Evolutionary conservation across 2,329 filamentous ascomycete species (phyloP).

Genomic region (Chaetomium olivaceum): DNA sequence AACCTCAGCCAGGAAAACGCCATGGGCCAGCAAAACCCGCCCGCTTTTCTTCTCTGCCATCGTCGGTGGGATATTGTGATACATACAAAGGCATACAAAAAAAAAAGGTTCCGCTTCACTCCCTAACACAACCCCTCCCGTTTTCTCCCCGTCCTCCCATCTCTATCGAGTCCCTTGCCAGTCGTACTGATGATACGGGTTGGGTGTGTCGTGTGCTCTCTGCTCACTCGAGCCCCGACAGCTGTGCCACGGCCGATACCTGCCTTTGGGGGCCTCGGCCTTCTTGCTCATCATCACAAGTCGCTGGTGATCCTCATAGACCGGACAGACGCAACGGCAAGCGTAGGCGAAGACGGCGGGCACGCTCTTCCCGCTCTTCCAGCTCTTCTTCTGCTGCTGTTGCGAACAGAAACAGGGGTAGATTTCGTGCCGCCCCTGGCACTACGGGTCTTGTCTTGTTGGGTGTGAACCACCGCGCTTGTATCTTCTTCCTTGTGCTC

Average conservation of each 20-base stretch:
- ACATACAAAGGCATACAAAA: constrained; percentile 5
- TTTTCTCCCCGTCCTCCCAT: neutral
- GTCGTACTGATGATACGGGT: neutral
- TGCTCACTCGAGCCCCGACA: constrained; percentile 4
- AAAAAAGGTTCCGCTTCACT: neutral
- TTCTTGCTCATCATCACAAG: neutral
- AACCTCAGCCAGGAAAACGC: neutral
- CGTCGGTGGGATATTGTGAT: neutral
- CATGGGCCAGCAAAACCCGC: neutral
- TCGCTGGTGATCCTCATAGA: neutral
- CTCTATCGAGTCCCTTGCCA: neutral
- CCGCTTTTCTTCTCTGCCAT: neutral
- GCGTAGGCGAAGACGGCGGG: neutral
- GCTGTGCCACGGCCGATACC: neutral
- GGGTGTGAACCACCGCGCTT: neutral
- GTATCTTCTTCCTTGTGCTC: neutral
- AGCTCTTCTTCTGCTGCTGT: no score
- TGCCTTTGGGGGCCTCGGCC: neutral
- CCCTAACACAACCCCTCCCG: neutral
- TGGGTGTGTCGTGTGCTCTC: neutral
- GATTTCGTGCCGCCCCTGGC: neutral
- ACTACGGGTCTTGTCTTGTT: neutral
- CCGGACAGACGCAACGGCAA: neutral
- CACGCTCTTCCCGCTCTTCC: no score
- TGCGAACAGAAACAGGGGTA: neutral